phyloP scores from a whole-genome alignment of 805 yeast genomes.

The Ogataea corticis region DNA sequence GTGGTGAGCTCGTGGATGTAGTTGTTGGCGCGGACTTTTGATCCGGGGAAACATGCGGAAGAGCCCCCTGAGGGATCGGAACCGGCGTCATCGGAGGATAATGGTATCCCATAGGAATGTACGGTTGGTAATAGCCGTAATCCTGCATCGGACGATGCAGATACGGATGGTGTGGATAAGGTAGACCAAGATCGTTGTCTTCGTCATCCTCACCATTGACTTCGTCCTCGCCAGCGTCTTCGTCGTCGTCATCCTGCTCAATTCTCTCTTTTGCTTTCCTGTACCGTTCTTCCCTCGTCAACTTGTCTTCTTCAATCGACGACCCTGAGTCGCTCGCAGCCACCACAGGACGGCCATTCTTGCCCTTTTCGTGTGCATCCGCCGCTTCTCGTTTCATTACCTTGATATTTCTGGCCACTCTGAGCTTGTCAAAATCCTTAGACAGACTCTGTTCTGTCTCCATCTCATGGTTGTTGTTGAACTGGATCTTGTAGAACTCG shows the following conservation, averaged over 20 bases:
- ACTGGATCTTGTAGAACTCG: conserved; percentile 20
- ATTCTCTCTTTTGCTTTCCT: conserved; percentile 40
- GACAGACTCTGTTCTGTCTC: conserved; percentile 10
- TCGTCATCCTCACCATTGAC: conserved; percentile 33
- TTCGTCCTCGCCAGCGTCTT: conserved; percentile 29
- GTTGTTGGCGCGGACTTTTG: conserved; percentile 6
- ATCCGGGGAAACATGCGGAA: conserved; percentile 7
- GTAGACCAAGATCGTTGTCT: conserved; percentile 1
- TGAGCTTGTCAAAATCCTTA: conserved; percentile 5
- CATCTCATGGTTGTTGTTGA: conserved; percentile 8
- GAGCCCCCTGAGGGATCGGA: neutral
- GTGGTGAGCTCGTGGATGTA: neutral
- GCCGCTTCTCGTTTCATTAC: conserved; percentile 20
- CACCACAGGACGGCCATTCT: conserved; percentile 5
- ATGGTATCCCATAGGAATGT: conserved; percentile 15
- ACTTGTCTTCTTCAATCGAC: conserved; percentile 35
- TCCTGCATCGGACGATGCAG: conserved; percentile 10
- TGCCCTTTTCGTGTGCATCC: neutral
- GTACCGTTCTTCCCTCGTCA: conserved; percentile 45
- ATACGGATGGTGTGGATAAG: conserved; percentile 1
- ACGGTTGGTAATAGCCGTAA: conserved; percentile 19
- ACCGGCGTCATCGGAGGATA: conserved; percentile 3
- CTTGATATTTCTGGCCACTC: conserved; percentile 12
- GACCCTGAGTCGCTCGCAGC: conserved; percentile 2
- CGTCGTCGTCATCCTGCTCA: conserved; percentile 31